A percentile compares a stretch with the other conserved stretches of the same genome.
These are phyloP conservation scores for Podospora appendiculata DNA, from an alignment of 495 filamentous ascomycete genomes.

Conservation along the genomic window DNA sequence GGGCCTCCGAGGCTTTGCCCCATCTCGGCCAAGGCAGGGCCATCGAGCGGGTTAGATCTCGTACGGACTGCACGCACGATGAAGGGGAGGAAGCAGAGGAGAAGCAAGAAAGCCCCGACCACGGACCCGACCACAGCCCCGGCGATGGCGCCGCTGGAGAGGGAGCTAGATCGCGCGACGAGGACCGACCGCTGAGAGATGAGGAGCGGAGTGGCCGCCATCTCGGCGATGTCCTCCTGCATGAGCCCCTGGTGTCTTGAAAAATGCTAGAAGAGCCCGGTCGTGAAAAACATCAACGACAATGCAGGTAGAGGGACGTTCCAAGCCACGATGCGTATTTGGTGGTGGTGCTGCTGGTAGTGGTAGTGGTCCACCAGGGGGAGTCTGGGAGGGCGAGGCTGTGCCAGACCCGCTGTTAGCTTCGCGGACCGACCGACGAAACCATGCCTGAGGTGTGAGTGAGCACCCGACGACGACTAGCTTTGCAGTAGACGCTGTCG, in stretches of 20 bases:
- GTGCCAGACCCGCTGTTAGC: slow-evolving; percentile 5
- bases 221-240: slow-evolving; percentile 8
- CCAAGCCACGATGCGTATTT: slow-evolving; percentile 1
- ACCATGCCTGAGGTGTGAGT: slow-evolving; percentile 2
- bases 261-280: neutral
- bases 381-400: neutral
- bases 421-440: slow-evolving; percentile 7
- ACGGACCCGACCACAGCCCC: slow-evolving; percentile 29
- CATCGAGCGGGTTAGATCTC: slow-evolving; percentile 13
- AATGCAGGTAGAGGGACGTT: neutral
- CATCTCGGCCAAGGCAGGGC: slow-evolving; percentile 22
- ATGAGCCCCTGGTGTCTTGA: neutral
- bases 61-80: slow-evolving; percentile 22
- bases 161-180: slow-evolving; percentile 16
- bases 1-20: slow-evolving; percentile 28
- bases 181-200: slow-evolving; percentile 17
- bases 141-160: slow-evolving; percentile 25
- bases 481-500: neutral
- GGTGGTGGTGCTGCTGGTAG: neutral
- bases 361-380: neutral
- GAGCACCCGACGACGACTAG: neutral
- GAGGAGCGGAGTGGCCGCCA: slow-evolving; percentile 4
- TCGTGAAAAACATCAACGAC: slow-evolving; percentile 3
- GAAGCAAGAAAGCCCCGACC: slow-evolving; percentile 21
- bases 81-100: slow-evolving; percentile 25